Evolutionary conservation across 768 basidiomycete species (phyloP), one percentile per base, ranked within the genome.

Genomic region (Lanmaoa pseudosensibilis): DNA sequence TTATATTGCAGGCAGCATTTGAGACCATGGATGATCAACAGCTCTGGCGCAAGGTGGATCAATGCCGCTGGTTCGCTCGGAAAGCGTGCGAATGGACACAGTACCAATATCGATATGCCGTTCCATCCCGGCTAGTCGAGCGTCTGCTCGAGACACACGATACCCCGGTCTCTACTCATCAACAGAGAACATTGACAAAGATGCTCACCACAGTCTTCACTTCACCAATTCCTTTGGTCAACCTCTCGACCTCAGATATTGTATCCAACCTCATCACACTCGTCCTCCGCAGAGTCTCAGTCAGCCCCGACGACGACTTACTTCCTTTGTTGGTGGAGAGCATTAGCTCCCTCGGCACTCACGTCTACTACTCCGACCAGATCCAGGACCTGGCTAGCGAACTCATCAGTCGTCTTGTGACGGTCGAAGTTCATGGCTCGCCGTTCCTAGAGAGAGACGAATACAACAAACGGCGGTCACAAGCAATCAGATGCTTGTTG

Each of bases 291-390:
- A 80, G 90, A 44, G 78, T 86, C 27, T 76, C 83, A 1, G 74
- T 86, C 33, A 80, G 86, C 55, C 75, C 81, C 1, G 74, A 82
- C 12, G 93, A 95, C 62, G 57, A 77, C 8, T 76, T 93, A 11
- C 74, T 98, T 12, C 79, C 84, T 0, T 71, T 80, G 9, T 69
- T 94, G 50, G 87, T 94, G 9, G 79, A 85, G 52, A 88, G 89
- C 65, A 87, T 95, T 41, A 78, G 88, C 3, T 90, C 94, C 0
- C 77, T 98, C 12, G 93, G 93, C 36, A 85, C 88, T 12, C 94
- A 96, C 66, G 86, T 96, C 52, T 95, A 97, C 75, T 98, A 98
- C 67, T 89, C 92, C 38, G 95, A 97, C 71, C 95, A 98, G 73
- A 92, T 94, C 48, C 92, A 93, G 66, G 95, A 97, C 67, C 83